phyloP scores from a whole-genome alignment of 345 rosid genomes.

The Acer saccharum region DNA sequence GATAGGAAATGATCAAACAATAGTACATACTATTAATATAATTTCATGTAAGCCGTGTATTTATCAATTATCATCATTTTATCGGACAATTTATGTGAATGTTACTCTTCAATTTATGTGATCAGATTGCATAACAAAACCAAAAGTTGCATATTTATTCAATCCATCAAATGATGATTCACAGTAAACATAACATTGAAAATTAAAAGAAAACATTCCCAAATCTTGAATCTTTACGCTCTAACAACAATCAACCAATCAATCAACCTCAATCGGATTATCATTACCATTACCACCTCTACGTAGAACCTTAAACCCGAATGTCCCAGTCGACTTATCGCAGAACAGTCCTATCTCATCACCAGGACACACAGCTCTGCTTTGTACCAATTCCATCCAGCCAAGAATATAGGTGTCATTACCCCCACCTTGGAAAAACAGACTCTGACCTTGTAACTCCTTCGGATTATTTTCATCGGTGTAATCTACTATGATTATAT shows the following conservation, averaged over 20 bases:
- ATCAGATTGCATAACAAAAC: too few species aligned
- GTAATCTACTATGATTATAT: constrained; percentile 28
- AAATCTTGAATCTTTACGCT: neutral
- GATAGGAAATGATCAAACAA: too few species aligned
- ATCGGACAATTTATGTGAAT: too few species aligned
- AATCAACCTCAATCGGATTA: neutral
- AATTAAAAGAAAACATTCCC: too few species aligned
- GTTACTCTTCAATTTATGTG: too few species aligned
- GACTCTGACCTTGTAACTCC: constrained; percentile 29
- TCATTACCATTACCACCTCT: neutral
- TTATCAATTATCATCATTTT: too few species aligned
- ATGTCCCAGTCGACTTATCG: constrained; percentile 27
- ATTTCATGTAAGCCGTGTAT: too few species aligned
- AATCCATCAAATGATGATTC: too few species aligned
- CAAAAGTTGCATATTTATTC: too few species aligned
- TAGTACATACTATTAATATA: too few species aligned
- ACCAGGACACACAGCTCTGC: constrained; percentile 15
- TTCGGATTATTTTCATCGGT: constrained; percentile 33
- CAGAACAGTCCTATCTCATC: constrained; percentile 42
- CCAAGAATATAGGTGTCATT: constrained; percentile 24
- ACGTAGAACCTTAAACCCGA: constrained; percentile 33
- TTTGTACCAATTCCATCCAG: constrained; percentile 29
- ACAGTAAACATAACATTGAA: neutral
- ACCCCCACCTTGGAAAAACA: constrained; percentile 30
- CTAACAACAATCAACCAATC: neutral